Evolutionary conservation across 1,139 yeast species (phyloP), one percentile per base, ranked within the genome.

Genomic region (Eremothecium sinecaudum): DNA sequence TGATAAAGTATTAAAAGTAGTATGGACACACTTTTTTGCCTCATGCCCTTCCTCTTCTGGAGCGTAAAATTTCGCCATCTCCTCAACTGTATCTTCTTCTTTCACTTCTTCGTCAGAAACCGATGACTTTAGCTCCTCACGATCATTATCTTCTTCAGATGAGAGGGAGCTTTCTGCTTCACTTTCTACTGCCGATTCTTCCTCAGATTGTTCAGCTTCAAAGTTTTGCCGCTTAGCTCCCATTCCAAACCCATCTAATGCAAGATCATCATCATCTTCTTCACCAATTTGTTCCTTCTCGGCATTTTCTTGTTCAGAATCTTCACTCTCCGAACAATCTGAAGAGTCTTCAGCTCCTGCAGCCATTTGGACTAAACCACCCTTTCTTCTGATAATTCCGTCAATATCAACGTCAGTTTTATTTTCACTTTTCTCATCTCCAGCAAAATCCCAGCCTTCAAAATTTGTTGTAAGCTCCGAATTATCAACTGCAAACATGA

Each of bases 391-490:
- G 48, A 86, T 79, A 38, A 86, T 86, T 18, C 76, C 77, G 51
- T 86, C 95, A 46, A 86, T 66, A 62, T 84, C 92, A n/a, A 86
- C 94, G 38, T 76, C 83, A 44, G 69, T 75, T 44, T 58, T 69
- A 5, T 42, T 47, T 20, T 37, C 50, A 12, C 44, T 48, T 21
- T 60, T 58, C n/a, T 60, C 63, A 34, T 67, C 72, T 11, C 69
- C 71, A 28, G 66, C 72, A 53, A 83, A 82, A 46, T 83, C 86
- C 95, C 95, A 86, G 3, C 94, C 94, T 31, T 73, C 75, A 36
- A 79, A 75, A 12, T 61, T 64, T 4, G 64, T 52, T 3, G 64
- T 51, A 2, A 67, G 56, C 20, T 69, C 76, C 25, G 66, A 72
- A 18, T 73, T 76, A 14, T 79, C 92, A 17, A 75, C 61, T 11